A percentile compares a stretch with the other conserved stretches of the same genome.
Evolutionary conservation across 73 alveolate species (phyloP).

Genomic region (Urostyla sp.): DNA sequence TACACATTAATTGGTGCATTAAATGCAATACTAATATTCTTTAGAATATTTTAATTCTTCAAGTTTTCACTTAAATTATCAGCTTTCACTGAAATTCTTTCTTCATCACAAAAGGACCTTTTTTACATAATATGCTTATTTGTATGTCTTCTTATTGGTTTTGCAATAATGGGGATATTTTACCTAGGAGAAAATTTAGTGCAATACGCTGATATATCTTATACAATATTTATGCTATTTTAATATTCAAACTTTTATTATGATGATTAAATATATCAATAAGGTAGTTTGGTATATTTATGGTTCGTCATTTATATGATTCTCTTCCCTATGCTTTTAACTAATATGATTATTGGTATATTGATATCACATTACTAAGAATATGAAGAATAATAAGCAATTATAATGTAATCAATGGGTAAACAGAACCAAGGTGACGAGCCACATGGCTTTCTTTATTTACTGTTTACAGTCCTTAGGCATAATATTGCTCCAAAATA

Average conservation of each 20-base stretch:
- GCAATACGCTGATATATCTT: constrained; percentile 9
- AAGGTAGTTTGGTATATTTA: constrained; percentile 44
- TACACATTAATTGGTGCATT: constrained; percentile 14
- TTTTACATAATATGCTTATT: constrained; percentile 15
- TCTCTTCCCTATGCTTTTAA: constrained; percentile 61
- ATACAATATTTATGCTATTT: constrained; percentile 2
- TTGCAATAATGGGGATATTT: constrained; percentile 21
- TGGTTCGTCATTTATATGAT: constrained; percentile 62
- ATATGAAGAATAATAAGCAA: neutral
- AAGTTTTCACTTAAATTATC: constrained; percentile 24
- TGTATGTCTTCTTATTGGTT: neutral
- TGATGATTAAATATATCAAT: constrained; percentile 16
- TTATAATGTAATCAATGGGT: neutral
- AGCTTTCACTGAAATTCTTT: constrained; percentile 23
- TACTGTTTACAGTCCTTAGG: neutral
- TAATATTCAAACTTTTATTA: no score
- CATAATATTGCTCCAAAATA: constrained; percentile 13
- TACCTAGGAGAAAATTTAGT: constrained; percentile 34
- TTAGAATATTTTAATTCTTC: constrained; percentile 41
- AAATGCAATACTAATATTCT: constrained; percentile 21
- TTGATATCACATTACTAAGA: constrained; percentile 65
- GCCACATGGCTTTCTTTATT: neutral
- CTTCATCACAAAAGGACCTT: constrained; percentile 14
- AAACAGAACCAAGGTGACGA: neutral
- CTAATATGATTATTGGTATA: constrained; percentile 75